Evolutionary conservation across 2,329 filamentous ascomycete species (phyloP).

Genomic region (Didymella pinodella): DNA sequence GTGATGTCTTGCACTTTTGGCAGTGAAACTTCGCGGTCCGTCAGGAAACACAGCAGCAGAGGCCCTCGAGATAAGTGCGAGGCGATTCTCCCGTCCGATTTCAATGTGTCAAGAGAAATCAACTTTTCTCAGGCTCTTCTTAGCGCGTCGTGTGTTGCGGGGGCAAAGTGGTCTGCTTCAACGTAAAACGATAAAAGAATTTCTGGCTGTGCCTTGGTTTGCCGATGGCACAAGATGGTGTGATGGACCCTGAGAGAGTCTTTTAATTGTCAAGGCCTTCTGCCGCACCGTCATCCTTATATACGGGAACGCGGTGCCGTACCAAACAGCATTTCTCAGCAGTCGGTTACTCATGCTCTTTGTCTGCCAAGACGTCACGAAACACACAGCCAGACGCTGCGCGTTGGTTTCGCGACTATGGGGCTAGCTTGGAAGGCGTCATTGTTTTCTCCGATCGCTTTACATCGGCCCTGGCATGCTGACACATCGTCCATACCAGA

Average conservation of each 20-base stretch:
- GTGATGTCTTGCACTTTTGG: conserved; percentile 9
- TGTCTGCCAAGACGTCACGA: conserved; percentile 17
- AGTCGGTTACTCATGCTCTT: conserved; percentile 31
- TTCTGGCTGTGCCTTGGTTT: conserved; percentile 29
- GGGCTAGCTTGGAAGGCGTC: conserved; percentile 42
- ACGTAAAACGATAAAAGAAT: conserved; percentile 16
- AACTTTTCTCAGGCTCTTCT: conserved; percentile 26
- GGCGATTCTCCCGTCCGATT: conserved; percentile 16
- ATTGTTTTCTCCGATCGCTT: conserved; percentile 44
- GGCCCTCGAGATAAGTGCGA: conserved; percentile 9
- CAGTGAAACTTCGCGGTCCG: not conserved
- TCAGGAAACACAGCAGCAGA: not conserved
- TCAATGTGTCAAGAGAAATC: conserved; percentile 21
- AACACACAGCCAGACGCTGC: conserved; percentile 20
- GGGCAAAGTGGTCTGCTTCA: conserved; percentile 21
- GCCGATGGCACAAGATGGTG: conserved; percentile 35
- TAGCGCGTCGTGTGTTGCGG: conserved; percentile 26
- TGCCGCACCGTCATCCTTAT: conserved; percentile 21
- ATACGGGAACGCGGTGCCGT: conserved; percentile 17
- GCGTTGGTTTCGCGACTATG: conserved; percentile 31
- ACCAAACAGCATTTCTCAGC: conserved; percentile 35
- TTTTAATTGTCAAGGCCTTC: not conserved
- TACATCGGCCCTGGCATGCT: conserved; percentile 40
- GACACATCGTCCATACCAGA: conserved; percentile 20
- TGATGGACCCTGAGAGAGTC: conserved; percentile 13